Conservation (phyloP, 176 grass and related monocot genomes). For the Miscanthus lutarioriparius region DNA sequence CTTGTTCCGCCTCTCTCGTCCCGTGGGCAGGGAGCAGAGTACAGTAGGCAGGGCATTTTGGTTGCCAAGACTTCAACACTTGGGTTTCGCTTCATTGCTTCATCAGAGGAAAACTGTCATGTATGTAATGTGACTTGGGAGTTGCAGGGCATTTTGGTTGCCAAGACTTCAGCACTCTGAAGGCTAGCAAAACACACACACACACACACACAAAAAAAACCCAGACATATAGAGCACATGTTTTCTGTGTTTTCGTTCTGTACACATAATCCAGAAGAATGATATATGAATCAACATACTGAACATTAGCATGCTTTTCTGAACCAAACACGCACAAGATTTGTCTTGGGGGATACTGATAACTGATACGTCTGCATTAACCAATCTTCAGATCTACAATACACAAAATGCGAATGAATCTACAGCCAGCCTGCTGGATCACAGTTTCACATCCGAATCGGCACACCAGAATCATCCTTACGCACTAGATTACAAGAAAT, state of each 20-base stretch:
- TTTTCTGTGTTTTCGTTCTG: background rate
- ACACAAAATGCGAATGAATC: background rate
- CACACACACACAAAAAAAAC: background rate
- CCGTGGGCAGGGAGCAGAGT: slow-evolving; percentile 10
- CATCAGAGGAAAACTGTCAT: background rate
- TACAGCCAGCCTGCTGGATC: slow-evolving; percentile 23
- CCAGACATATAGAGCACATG: background rate
- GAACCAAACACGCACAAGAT: background rate
- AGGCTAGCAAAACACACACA: background rate
- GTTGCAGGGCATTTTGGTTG: background rate
- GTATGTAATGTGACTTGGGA: background rate
- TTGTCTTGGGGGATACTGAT: background rate
- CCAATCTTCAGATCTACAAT: slow-evolving; percentile 9
- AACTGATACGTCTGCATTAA: background rate
- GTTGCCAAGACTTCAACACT: background rate
- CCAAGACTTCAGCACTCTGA: slow-evolving; percentile 1
- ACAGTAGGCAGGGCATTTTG: slow-evolving; percentile 19
- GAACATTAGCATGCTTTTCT: slow-evolving; percentile 9
- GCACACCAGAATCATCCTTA: slow-evolving; percentile 4
- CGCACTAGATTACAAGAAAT: slow-evolving; percentile 16
- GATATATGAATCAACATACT: background rate
- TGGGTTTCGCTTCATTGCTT: background rate
- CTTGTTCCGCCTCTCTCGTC: background rate
- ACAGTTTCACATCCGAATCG: background rate
- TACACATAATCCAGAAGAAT: background rate